phyloP scores from a whole-genome alignment of 169 alveolate species.

The Cyclospora cayetanensis region DNA sequence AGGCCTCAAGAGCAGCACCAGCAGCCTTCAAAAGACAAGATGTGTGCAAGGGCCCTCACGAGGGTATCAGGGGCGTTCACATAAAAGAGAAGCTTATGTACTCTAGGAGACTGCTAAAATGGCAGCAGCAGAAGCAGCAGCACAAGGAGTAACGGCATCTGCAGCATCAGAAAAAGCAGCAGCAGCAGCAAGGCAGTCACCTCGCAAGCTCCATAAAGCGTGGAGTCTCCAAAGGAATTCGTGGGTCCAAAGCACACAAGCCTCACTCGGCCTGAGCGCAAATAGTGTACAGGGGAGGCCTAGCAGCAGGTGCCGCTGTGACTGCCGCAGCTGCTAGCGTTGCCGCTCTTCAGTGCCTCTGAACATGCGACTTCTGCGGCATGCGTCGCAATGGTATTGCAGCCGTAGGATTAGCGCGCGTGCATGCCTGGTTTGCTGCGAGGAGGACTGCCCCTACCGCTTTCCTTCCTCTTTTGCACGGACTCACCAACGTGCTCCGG shows the following conservation, averaged over 20 bases:
- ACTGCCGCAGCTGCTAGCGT: background rate
- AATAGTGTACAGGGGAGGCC: no score
- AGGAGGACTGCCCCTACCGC: background rate
- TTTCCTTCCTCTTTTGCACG: no score
- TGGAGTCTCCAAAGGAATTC: conserved; percentile 38
- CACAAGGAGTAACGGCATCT: background rate
- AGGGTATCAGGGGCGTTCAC: background rate
- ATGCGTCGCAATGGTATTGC: background rate
- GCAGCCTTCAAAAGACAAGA: background rate
- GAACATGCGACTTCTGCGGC: background rate
- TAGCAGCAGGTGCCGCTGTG: background rate
- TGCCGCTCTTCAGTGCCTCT: background rate
- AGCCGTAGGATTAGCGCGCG: background rate
- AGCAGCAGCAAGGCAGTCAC: background rate
- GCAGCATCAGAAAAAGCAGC: background rate
- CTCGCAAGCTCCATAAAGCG: conserved; percentile 37
- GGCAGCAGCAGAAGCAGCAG: background rate
- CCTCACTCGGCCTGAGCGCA: conserved; percentile 13
- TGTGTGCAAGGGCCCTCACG: background rate
- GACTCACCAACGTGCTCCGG: conserved; percentile 33
- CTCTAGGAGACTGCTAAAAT: background rate
- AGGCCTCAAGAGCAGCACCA: background rate
- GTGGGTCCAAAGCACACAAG: conserved; percentile 9
- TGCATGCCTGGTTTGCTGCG: background rate
- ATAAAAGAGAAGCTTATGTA: background rate